Base-by-base conservation (phyloP, 2,329 filamentous ascomycete species). In the Alternaria ventricosa region DNA sequence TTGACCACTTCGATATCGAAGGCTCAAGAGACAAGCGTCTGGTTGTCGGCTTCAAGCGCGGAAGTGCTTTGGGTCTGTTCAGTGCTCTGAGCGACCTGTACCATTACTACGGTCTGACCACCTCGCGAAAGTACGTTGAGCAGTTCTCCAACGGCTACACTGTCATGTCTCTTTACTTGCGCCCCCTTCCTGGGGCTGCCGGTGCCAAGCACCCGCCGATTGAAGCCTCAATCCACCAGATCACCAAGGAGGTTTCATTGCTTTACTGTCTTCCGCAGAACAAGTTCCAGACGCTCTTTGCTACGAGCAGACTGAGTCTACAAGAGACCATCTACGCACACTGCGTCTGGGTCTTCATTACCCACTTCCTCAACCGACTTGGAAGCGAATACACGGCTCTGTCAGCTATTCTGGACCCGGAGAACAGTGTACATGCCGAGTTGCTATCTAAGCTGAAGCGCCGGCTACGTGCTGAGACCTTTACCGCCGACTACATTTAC, bases 111-210 rank as follows among this genome's bases (percentile, higher is more conserved):
- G 95, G 96, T 46, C 88, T 98, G 65, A 99, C 96, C 3, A 97
- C 93, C 76, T 96, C 96, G 27, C 88, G 96, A 73, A 99, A 99
- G 84, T 99, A 99, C 77, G 92, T 99, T 54, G 83, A 99, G 83
- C 96, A 98, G 83, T 99, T 99, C 86, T 96, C 94, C 76, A 99
- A 99, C 81, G 96, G 96, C 66, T 96, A 97, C 79, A 97, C 93
- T 13, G 92, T 98, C 81, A 97, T 98, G 87, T 97, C 94, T 72
- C 88, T 97, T 67, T 99, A 99, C 82, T 87, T 99, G 64, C 90
- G 91, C 70, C 94, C 93, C 22, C 83, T 88, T 41, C 82, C 86
- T n/a, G 73, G 67, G 23, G 60, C 67, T 22, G 69, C 69, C 45
- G 83, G 84, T 10, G 79, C 82, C 65, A 86, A 85, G 69, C 84